Evolutionary conservation across 306 rosid species (phyloP), one percentile per base, ranked within the genome.

Genomic region (Casuarina glauca): DNA sequence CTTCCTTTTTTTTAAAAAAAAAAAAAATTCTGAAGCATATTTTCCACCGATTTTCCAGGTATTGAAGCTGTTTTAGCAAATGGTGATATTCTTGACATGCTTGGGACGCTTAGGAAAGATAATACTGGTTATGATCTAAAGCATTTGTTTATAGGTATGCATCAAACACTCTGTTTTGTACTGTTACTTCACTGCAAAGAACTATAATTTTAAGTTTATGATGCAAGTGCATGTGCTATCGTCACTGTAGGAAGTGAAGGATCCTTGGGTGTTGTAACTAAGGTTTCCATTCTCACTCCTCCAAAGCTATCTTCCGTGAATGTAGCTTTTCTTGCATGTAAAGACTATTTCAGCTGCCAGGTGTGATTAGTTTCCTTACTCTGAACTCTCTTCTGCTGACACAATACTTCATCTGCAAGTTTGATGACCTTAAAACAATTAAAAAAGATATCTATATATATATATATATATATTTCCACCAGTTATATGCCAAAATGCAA

Each of bases 51-150:
- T 52, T 51, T 77, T 82, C 32, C 88, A 95, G 98, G 98, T 73
- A 55, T 95, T 77, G 97, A 95, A 91, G 97, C 84, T 80, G 93
- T 95, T 84, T 83, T 95, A 87, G 97, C 97, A 74, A 82, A 95
- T 85, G 98, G 98, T 67, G 86, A 90, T 55, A 96, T 88, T 68
- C 89, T 95, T 60, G 93, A 95, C 93, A 87, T 95, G 97, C 97
- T 95, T 75, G 87, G 91, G 81, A 89, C 92, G 75, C 79, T 95
- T 70, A 94, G 97, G 72, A 95, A 95, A 83, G 98, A 95, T 88
- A 95, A 95, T 77, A 95, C 98, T 77, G 98, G 98, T 71, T 92
- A 95, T 80, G 96, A 88, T 82, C 79, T 95, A 77, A 95, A 95
- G 85, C 98, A 95, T 88, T 84, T 95, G 74, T 95, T 92, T 86